Evolutionary conservation across 495 filamentous ascomycete species (phyloP), one percentile per base, ranked within the genome.

Genomic region (Poronia punctata): DNA sequence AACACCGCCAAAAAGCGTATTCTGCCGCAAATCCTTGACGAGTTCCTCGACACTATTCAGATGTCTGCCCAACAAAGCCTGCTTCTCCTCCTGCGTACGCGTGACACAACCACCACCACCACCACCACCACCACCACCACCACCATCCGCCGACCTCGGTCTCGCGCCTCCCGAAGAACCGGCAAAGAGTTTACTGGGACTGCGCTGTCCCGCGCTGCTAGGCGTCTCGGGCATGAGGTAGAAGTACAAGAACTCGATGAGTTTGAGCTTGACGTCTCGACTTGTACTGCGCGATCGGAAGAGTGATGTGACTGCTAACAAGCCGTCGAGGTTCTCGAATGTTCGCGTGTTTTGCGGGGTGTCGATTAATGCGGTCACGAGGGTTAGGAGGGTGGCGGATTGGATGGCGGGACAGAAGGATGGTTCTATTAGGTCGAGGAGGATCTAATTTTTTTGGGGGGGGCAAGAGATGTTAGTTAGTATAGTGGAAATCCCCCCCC

Each of bases 211-310:
- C 34, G 72, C 55, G 53, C 71, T 67, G 14, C 74, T 72, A 12
- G 84, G 78, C 1, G 74, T 79, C 62, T 97, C 92, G 20, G 89
- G 88, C 81, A 96, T 95, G 34, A 98, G 78, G 61, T 97, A 98
- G 64, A 96, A 96, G 64, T 97, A 95, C 4, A 98, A 66, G 59
- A 98, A 96, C 56, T 98, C 92, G 43, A 95, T 80, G 7, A 94
- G 74, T 52, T 89, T 88, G 49, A 95, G 76, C 61, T 93, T 95
- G 41, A 98, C 90, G 47, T 89, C 86, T 39, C 86, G 75, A 10
- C 77, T 76, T 4, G 88, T 95, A 49, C 78, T 74, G 24, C 84
- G 79, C 45, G 75, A 78, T 60, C 93, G 93, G 74, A 96, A 96
- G 5, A 97, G 72, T 6, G 84, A 88, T 16, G 90, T 94, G n/a